Percentiles rank a stretch among this genome's conserved stretches.
These are phyloP conservation scores for Prunella vulgaris DNA, from an alignment of 257 asterid species.

Conservation along the genomic window DNA sequence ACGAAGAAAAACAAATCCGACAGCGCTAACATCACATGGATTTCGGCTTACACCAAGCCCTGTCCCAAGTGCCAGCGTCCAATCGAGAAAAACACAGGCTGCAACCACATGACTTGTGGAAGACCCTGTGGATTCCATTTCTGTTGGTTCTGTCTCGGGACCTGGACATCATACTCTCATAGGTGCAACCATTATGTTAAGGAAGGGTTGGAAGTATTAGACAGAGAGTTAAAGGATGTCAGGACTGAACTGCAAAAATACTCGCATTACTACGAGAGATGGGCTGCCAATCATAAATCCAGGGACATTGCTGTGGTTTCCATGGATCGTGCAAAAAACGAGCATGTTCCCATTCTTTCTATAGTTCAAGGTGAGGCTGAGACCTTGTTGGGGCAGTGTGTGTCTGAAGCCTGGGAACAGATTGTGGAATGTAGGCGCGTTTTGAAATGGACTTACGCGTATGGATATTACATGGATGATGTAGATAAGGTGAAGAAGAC, in stretches of 20 bases:
- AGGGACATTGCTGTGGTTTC: constrained; percentile 1
- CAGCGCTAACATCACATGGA: constrained; percentile 14
- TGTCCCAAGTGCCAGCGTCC: constrained; percentile 28
- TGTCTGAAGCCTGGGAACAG: constrained; percentile 46
- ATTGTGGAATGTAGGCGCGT: constrained; percentile 47
- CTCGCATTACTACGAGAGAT: constrained; percentile 14
- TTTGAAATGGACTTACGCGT: constrained; percentile 43
- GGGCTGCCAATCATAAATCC: neutral
- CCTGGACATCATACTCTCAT: neutral
- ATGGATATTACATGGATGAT: constrained; percentile 28
- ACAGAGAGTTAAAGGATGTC: neutral
- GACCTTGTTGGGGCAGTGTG: constrained; percentile 19
- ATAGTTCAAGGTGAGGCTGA: constrained; percentile 39
- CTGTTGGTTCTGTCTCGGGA: neutral
- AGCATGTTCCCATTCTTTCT: constrained; percentile 34
- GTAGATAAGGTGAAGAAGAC: neutral
- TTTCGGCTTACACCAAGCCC: constrained; percentile 30
- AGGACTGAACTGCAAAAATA: constrained; percentile 3
- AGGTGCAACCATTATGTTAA: neutral
- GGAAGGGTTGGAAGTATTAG: neutral
- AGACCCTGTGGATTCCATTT: neutral
- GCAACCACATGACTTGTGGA: neutral
- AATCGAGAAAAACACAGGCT: neutral
- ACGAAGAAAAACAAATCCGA: constrained; percentile 15
- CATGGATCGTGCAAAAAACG: neutral